Conservation (phyloP, 306 rosid genomes). For the Malus domestica region ASM211411v1 NC_041789.1:31118501-31119000, state of each 20-base stretch:
- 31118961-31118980: neutral
- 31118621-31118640: conserved; percentile 58
- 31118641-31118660: conserved; percentile 77
- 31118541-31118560: neutral
- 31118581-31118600: conserved; percentile 72
- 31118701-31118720: neutral
- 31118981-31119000: neutral
- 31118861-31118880: conserved; percentile 14
- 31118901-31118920: neutral
- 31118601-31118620: conserved; percentile 50
- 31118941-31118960: neutral
- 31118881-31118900: conserved; percentile 1
- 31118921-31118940: conserved; percentile 1
- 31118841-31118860: conserved; percentile 89
- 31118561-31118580: conserved; percentile 2
- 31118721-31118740: neutral
- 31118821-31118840: conserved; percentile 78
- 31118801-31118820: conserved; percentile 60
- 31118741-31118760: conserved; percentile 1
- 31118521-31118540: conserved; percentile 12
- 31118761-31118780: conserved; percentile 38
- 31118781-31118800: conserved; percentile 56
- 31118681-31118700: neutral
- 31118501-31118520: conserved; percentile 32
- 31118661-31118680: conserved; percentile 89